A percentile compares a stretch with the other conserved stretches of the same genome.
phyloP scores from a whole-genome alignment of 2,329 filamentous ascomycete species.

The Xylariaceae sp. region DNA sequence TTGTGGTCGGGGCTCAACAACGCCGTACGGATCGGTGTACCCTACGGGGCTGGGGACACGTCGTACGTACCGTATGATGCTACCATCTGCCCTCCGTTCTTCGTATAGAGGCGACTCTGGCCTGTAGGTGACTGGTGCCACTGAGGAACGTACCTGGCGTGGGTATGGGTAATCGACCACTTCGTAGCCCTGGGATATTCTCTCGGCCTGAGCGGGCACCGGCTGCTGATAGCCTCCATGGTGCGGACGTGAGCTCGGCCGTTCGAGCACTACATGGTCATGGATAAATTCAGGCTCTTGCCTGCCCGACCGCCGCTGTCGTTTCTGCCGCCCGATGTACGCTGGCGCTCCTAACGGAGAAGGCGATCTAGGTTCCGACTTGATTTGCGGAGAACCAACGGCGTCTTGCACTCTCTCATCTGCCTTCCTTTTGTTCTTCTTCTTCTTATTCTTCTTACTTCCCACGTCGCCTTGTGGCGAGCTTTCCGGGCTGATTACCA shows the following conservation, averaged over 20 bases:
- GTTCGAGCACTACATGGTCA: constrained; percentile 41
- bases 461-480: constrained; percentile 49
- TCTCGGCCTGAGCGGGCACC: constrained; percentile 19
- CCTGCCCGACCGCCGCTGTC: constrained; percentile 44
- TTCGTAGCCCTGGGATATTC: constrained; percentile 31
- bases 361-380: constrained; percentile 59
- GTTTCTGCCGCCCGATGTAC: constrained; percentile 52
- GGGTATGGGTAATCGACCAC: constrained; percentile 26
- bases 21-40: constrained; percentile 34
- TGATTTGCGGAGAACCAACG: constrained; percentile 51
- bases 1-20: constrained; percentile 34
- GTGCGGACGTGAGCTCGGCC: constrained; percentile 33
- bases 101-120: constrained; percentile 27
- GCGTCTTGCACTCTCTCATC: constrained; percentile 44
- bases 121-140: constrained; percentile 24
- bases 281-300: constrained; percentile 38
- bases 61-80: constrained; percentile 32
- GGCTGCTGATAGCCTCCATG: constrained; percentile 30
- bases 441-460: constrained; percentile 50
- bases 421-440: constrained; percentile 45
- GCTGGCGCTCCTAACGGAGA: constrained; percentile 51
- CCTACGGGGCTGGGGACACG: constrained; percentile 34
- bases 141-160: constrained; percentile 27
- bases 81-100: constrained; percentile 28
- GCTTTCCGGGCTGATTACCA: constrained; percentile 53